These are phyloP conservation scores for Penicillium sp. DNA, from an alignment of 2,329 filamentous ascomycete genomes.

Conservation along the genomic window DNA sequence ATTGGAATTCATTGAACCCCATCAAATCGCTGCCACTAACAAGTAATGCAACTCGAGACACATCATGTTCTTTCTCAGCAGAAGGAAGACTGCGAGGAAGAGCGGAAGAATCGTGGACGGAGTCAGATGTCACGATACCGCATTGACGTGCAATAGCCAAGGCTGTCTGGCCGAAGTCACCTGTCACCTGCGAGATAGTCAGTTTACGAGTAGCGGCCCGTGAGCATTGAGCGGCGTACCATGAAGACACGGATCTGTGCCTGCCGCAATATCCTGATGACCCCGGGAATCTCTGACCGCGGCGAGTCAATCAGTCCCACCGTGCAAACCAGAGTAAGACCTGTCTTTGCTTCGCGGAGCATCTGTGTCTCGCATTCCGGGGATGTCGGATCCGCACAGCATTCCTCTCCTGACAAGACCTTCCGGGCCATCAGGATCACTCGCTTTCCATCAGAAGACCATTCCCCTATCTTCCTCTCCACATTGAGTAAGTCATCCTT, in stretches of 20 bases:
- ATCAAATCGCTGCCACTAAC: slow-evolving; percentile 50
- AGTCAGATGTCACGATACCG: slow-evolving; percentile 67
- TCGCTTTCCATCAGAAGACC: slow-evolving; percentile 68
- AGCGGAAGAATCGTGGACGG: slow-evolving; percentile 31
- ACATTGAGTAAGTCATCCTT: slow-evolving; percentile 48
- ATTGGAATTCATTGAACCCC: background rate
- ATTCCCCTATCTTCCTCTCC: slow-evolving; percentile 64
- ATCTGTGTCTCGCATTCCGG: slow-evolving; percentile 60
- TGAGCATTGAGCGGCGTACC: slow-evolving; percentile 45
- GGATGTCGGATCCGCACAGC: slow-evolving; percentile 47
- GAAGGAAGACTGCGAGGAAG: background rate
- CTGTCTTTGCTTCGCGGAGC: slow-evolving; percentile 52
- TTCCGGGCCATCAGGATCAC: slow-evolving; percentile 69
- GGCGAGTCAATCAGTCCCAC: slow-evolving; percentile 63
- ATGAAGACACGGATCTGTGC: slow-evolving; percentile 78
- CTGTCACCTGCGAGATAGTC: slow-evolving; percentile 84
- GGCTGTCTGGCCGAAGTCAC: slow-evolving; percentile 75
- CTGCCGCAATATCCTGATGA: slow-evolving; percentile 63
- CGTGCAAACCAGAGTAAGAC: slow-evolving; percentile 57
- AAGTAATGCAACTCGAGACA: background rate
- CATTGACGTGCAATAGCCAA: slow-evolving; percentile 74
- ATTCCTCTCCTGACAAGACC: slow-evolving; percentile 45
- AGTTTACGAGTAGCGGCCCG: slow-evolving; percentile 48
- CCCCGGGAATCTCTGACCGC: slow-evolving; percentile 60
- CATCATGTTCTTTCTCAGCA: background rate